A percentile compares a stretch with the other conserved stretches of the same genome.
Evolutionary conservation across 169 alveolate species (phyloP).

Genomic region (Plasmodium yoelii): DNA sequence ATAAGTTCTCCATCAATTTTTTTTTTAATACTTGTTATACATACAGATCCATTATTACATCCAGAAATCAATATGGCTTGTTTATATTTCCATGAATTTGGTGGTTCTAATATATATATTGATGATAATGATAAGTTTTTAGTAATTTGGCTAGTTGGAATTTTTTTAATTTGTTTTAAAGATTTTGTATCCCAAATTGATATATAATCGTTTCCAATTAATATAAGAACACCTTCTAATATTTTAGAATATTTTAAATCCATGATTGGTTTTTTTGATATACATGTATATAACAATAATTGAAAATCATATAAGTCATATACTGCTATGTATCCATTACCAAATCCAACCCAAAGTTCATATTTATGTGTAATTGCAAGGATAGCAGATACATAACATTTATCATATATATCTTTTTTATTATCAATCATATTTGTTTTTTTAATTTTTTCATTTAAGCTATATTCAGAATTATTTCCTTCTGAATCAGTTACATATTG

Average conservation of each 20-base stretch:
- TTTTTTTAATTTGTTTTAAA: conserved; percentile 52
- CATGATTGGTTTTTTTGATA: conserved; percentile 75
- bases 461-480: neutral
- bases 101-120: conserved; percentile 49
- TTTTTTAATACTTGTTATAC: conserved; percentile 55
- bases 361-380: conserved; percentile 75
- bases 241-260: conserved; percentile 68
- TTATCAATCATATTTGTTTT: neutral
- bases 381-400: conserved; percentile 59
- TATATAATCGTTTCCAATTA: conserved; percentile 70
- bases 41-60: conserved; percentile 73
- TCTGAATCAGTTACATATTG: conserved; percentile 34
- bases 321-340: conserved; percentile 75
- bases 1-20: conserved; percentile 57
- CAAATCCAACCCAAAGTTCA: conserved; percentile 75
- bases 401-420: conserved; percentile 2
- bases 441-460: neutral
- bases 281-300: conserved; percentile 61
- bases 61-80: conserved; percentile 45
- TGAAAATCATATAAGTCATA: conserved; percentile 72
- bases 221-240: conserved; percentile 57
- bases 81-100: conserved; percentile 43
- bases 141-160: conserved; percentile 49
- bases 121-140: conserved; percentile 59
- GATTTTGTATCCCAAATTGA: conserved; percentile 73